These are phyloP conservation scores for Bipolaris sorokiniana DNA, from an alignment of 2,329 filamentous ascomycete species.

Conservation along the genomic window DNA sequence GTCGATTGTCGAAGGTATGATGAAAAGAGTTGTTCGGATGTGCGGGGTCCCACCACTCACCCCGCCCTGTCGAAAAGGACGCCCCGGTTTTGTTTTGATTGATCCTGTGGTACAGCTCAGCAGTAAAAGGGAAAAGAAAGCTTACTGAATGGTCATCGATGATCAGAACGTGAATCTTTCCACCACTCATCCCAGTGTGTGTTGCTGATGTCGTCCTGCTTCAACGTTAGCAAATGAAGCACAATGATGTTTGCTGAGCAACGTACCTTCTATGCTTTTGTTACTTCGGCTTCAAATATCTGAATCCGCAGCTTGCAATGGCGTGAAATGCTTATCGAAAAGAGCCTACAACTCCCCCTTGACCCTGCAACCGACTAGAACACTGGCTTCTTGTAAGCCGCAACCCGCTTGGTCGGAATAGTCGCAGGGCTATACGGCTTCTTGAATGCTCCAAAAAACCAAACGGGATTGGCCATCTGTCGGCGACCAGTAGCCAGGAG, in stretches of 20 bases:
- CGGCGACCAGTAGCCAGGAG: neutral
- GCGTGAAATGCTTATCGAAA: no score
- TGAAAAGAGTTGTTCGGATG: neutral
- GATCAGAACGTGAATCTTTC: neutral
- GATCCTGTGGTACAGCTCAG: conserved; percentile 1
- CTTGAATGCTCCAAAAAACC: conserved; percentile 18
- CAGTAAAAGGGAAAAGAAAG: neutral
- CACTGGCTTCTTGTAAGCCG: conserved; percentile 6
- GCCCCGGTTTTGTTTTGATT: conserved; percentile 14
- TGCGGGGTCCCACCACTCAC: conserved; percentile 21
- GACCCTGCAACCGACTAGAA: neutral
- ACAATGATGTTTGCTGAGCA: neutral
- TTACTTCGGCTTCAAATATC: neutral
- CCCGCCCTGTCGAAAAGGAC: conserved; percentile 26
- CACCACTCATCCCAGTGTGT: neutral
- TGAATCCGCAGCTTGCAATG: no score
- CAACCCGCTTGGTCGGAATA: conserved; percentile 6
- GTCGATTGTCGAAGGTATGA: neutral
- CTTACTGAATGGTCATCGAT: neutral
- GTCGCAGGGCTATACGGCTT: conserved; percentile 2
- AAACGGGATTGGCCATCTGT: neutral
- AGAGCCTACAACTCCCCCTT: neutral
- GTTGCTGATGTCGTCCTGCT: neutral
- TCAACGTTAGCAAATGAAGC: neutral
- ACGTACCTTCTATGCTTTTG: neutral